Evolutionary conservation across 805 yeast species (phyloP).

Genomic region (Kazachstania psychrophila): DNA sequence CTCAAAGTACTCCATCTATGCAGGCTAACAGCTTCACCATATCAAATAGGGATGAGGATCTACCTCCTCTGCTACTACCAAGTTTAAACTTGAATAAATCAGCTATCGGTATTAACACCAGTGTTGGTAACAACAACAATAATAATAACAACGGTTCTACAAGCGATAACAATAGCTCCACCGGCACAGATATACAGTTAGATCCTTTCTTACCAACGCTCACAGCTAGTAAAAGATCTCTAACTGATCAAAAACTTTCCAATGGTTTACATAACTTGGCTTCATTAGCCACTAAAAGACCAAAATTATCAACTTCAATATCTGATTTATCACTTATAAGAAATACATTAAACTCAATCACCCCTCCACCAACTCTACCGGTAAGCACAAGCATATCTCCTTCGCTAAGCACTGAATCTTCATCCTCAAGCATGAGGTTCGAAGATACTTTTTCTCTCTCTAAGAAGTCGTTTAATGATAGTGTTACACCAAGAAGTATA

Average conservation of each 20-base stretch:
- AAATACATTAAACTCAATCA: conserved; percentile 1
- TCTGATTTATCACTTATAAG: too few species aligned
- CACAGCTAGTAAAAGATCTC: conserved; percentile 1
- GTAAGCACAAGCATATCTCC: too few species aligned
- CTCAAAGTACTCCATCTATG: too few species aligned
- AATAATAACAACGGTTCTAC: neutral
- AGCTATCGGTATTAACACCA: neutral
- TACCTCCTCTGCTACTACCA: conserved; percentile 29
- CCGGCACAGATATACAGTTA: neutral
- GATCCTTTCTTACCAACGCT: conserved; percentile 1
- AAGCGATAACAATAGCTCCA: neutral
- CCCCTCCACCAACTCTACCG: too few species aligned
- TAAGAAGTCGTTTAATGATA: too few species aligned
- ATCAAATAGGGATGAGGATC: conserved; percentile 18
- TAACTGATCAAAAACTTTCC: neutral
- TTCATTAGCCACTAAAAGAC: conserved; percentile 16
- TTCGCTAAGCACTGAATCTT: neutral
- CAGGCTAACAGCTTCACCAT: conserved; percentile 17
- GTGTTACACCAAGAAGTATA: neutral
- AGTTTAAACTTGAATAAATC: conserved; percentile 5
- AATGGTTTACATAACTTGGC: conserved; percentile 16
- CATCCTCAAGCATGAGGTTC: too few species aligned
- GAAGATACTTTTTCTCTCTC: too few species aligned
- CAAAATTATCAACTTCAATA: conserved; percentile 10
- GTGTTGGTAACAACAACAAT: neutral